Base-by-base conservation (phyloP, 202 grass and related monocot species). In the Dendrocalamus latiflorus region DNA sequence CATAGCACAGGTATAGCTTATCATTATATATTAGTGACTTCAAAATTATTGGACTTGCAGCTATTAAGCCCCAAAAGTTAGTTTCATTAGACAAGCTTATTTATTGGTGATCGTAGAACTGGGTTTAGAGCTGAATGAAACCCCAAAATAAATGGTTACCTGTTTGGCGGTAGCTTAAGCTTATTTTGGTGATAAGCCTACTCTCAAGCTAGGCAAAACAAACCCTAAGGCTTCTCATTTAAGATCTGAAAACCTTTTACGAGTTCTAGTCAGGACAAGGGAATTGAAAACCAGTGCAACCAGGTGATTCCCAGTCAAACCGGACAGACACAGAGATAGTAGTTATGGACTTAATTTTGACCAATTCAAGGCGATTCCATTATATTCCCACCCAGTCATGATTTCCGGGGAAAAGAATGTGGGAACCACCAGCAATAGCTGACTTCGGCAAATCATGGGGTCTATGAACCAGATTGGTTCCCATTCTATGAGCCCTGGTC, bases 81-180 rank as follows among this genome's bases (percentile, higher is more conserved):
- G 44, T 50, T 74, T 64, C 44, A 83, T 24, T 12, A 83, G 44
- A 53, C 33, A 54, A 82, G 30, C 5, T 74, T 81, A 25, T 62
- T 65, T 65, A 38, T 42, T 22, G 7, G 11, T 78, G 20, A 18
- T 10, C 30, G 21, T 20, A n/a, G 22, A 56, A 20, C 22, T 20
- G 37, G 12, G 49, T 45, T 72, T 9, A 22, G 34, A 43, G 51
- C 17, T 58, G 6, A 75, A 57, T 2, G 8, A 6, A 9, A 75
- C 20, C 24, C 25, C 26, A 83, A 83, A 54, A 6, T 65, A 37
- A 74, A 42, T 17, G 5, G 30, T 44, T 42, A 22, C 33, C 21
- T 74, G 10, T 26, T 26, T 36, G 34, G 9, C 28, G 50, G 43
- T 25, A 72, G 12, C 33, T 39, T 51, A 72, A 54, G 15, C 33